Base-by-base conservation (phyloP, 305 asterid genomes). In the Fraxinus sp. region DNA sequence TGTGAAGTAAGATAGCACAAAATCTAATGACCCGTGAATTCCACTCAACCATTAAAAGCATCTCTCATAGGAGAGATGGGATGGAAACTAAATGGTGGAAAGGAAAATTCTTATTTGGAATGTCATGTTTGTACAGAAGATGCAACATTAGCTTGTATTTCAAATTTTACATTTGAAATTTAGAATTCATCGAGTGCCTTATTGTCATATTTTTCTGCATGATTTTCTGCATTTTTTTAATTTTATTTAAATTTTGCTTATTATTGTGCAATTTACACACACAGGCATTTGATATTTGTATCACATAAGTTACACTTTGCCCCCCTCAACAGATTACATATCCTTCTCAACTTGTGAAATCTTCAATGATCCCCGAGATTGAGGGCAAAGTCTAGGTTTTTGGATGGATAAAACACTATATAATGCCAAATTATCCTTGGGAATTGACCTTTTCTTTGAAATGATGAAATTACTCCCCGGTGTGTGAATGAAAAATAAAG, bases 1-100 rank as follows among this genome's bases (percentile, higher is more conserved):
- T 79, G 39, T 84, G 57, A 28, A 46, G 74, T 26, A 26, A 7
- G 18, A 66, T 24, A 24, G 74, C 73, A 78, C 64, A 72, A 79
- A 77, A 80, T 82, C 75, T 35, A 64, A 2, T 78, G 73, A 68
- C 28, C 26, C 71, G 73, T 49, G 83, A 80, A 52, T 9, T 83
- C 59, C 18, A 20, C 37, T 77, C 37, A 70, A 46, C 73, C 26
- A 9, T 14, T 46, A n/a, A 33, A 41, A 46, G 18, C 11, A 55
- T 81, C 41, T 26, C 18, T 66, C 22, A 0, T 52, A 10, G 18
- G 77, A 39, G 75, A 39, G 37, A 9, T 68, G 62, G 77, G 68
- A 66, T 66, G 37, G 28, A 30, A 66, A 37, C n/a, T 79, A 26
- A 70, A 64, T 66, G 74, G 22, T 37, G 30, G 20, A 52, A 39